Evolutionary conservation across 805 yeast genomes (phyloP), one percentile per base, ranked within the genome.

Genomic region (Metschnikowia drakensbergensis): DNA sequence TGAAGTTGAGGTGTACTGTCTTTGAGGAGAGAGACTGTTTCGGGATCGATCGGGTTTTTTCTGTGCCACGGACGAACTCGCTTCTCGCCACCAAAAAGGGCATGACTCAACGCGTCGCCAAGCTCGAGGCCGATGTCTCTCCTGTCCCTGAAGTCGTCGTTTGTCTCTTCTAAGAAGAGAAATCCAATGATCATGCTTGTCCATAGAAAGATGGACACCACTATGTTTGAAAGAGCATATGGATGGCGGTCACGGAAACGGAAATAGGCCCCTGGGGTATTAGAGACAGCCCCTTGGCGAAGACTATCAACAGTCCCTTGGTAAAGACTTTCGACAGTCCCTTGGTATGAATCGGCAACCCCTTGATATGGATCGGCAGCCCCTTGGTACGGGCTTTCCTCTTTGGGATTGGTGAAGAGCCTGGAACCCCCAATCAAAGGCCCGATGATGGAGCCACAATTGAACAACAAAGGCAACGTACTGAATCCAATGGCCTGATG

Each of bases 401-500:
- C 40, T 11, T 47, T 63, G 5, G 83, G 81, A 35, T 72, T 66
- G 9, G 83, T 80, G 39, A 82, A 65, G 46, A 65, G 71, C 29
- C 79, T 79, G 27, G 83, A 61, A 3, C 74, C 73, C 1, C 75
- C 86, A 30, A 82, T 68, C 59, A 80, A 64, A 1, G 87, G 86
- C 1, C 88, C 88, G 10, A 83, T 58, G 10, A 82, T 74, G 27
- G 79, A 66, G 4, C 88, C 88, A 22, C 81, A 54, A 58, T 82
- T 82, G 76, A 80, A 83, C 10, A 83, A 64, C 33, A 83, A 61
- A 0, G 88, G 87, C 63, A 83, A 69, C 3, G 80, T 76, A 37
- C 82, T 74, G 56, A 83, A 81, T 1, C 86, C 86, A 6, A 81
- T 47, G 7, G 85, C 83, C 60, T 82, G 86, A 58, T 82, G 86